phyloP scores from a whole-genome alignment of 352 stramenopile species.

The Phytophthora agathidicida region DNA sequence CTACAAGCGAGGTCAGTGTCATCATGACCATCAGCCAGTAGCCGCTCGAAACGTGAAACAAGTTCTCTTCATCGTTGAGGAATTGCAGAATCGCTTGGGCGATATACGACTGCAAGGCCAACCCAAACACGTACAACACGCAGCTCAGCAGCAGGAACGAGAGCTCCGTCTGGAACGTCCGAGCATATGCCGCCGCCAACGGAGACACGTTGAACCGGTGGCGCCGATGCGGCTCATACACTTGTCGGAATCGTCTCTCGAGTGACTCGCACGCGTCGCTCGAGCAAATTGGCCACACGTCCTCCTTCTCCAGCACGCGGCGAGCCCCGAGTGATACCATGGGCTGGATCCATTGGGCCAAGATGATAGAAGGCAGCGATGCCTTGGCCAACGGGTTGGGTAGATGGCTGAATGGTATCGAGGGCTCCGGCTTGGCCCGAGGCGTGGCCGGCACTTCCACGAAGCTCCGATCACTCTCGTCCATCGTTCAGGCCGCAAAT shows the following conservation, averaged over 20 bases:
- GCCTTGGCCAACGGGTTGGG: slow-evolving; percentile 44
- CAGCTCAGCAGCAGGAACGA: slow-evolving; percentile 12
- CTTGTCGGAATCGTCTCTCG: slow-evolving; percentile 21
- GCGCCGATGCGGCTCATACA: slow-evolving; percentile 17
- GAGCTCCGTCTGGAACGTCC: slow-evolving; percentile 25
- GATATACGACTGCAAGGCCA: slow-evolving; percentile 37
- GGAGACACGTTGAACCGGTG: slow-evolving; percentile 22
- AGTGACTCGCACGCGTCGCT: slow-evolving; percentile 31
- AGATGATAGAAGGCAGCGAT: slow-evolving; percentile 31
- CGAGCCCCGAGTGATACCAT: slow-evolving; percentile 37
- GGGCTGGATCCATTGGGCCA: slow-evolving; percentile 43
- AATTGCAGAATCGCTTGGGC: slow-evolving; percentile 34
- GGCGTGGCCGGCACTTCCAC: slow-evolving; percentile 18
- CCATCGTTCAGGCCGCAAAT: slow-evolving; percentile 9
- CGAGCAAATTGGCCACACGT: slow-evolving; percentile 36
- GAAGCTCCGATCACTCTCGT: neutral
- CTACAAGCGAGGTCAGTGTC: slow-evolving; percentile 21
- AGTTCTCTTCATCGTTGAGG: slow-evolving; percentile 34
- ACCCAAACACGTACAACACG: slow-evolving; percentile 32
- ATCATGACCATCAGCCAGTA: slow-evolving; percentile 41
- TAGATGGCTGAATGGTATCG: slow-evolving; percentile 15
- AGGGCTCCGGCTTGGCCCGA: neutral
- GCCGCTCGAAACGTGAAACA: slow-evolving; percentile 31
- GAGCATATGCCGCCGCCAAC: slow-evolving; percentile 16
- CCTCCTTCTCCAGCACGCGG: slow-evolving; percentile 32